Conservation (phyloP, 1,284 basidiomycete species). For the Ceratobasidium sp. region DNA sequence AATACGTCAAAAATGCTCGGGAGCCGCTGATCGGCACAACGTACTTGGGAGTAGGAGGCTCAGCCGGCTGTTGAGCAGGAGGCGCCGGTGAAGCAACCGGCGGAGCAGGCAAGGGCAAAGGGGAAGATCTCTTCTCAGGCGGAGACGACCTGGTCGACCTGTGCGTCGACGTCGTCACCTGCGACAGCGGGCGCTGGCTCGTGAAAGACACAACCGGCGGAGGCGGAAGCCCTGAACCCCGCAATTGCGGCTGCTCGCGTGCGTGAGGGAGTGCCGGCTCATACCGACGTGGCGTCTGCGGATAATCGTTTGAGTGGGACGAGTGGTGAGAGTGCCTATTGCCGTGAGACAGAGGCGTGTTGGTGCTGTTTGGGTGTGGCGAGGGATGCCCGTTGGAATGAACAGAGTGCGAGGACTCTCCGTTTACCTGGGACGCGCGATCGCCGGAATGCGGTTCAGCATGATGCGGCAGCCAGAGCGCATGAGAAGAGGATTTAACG, state of each 20-base stretch:
- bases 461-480: conserved; percentile 38
- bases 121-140: conserved; percentile 22
- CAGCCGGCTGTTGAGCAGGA: background rate
- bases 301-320: background rate
- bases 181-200: conserved; percentile 24
- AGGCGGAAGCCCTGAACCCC: background rate
- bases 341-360: background rate
- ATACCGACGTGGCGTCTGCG: conserved; percentile 4
- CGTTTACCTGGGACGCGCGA: background rate
- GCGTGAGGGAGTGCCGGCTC: conserved; percentile 22
- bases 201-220: conserved; percentile 5
- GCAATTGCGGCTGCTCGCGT: conserved; percentile 32
- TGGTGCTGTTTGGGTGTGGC: background rate
- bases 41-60: conserved; percentile 28
- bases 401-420: background rate
- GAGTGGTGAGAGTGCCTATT: background rate
- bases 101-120: conserved; percentile 1
- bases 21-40: background rate
- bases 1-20: background rate
- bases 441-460: background rate
- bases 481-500: conserved; percentile 30
- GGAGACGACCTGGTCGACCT: conserved; percentile 30
- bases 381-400: conserved; percentile 2
- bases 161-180: conserved; percentile 25
- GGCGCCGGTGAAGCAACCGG: conserved; percentile 1